Percentiles rank a stretch among this genome's conserved stretches.
Conservation (phyloP, 768 basidiomycete genomes). For the Auricularia auricula-judae region DNA sequence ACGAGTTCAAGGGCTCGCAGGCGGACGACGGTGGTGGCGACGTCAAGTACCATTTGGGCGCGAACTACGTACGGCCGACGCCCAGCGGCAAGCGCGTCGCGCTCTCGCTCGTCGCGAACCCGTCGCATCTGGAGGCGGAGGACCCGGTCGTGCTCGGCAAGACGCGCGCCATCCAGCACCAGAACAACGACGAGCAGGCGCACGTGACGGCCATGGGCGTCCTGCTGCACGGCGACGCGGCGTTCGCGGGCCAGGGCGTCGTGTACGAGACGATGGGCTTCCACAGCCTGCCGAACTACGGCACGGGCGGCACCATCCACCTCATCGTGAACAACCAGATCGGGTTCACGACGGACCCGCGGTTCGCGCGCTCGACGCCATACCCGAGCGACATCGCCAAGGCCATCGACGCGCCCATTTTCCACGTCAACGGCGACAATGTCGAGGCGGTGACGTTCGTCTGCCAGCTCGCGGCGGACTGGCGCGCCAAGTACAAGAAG, state of each 20-base stretch:
- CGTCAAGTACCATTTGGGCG: constrained; percentile 98
- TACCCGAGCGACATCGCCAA: constrained; percentile 98
- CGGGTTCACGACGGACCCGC: constrained; percentile 97
- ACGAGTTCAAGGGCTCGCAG: constrained; percentile 79
- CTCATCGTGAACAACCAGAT: constrained; percentile 99
- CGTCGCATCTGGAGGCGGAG: constrained; percentile 59
- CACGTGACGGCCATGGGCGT: constrained; percentile 90
- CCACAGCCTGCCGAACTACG: constrained; percentile 89
- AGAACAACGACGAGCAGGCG: constrained; percentile 73
- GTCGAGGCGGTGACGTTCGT: constrained; percentile 98
- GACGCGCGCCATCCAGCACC: constrained; percentile 93
- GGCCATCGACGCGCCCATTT: constrained; percentile 94
- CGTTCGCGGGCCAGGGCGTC: constrained; percentile 95
- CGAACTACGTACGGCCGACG: constrained; percentile 96
- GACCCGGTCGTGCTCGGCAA: constrained; percentile 71
- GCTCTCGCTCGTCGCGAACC: constrained; percentile 95
- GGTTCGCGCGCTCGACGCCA: constrained; percentile 93
- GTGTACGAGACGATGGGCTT: constrained; percentile 99
- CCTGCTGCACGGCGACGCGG: constrained; percentile 93
- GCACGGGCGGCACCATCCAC: constrained; percentile 96
- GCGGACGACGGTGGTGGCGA: constrained; percentile 79
- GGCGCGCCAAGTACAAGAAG: constrained; percentile 96
- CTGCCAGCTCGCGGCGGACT: constrained; percentile 95
- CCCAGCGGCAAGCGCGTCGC: constrained; percentile 97
- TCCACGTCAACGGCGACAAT: constrained; percentile 99